phyloP scores from a whole-genome alignment of 2,329 filamentous ascomycete species.

The Orbilia quercus region DNA sequence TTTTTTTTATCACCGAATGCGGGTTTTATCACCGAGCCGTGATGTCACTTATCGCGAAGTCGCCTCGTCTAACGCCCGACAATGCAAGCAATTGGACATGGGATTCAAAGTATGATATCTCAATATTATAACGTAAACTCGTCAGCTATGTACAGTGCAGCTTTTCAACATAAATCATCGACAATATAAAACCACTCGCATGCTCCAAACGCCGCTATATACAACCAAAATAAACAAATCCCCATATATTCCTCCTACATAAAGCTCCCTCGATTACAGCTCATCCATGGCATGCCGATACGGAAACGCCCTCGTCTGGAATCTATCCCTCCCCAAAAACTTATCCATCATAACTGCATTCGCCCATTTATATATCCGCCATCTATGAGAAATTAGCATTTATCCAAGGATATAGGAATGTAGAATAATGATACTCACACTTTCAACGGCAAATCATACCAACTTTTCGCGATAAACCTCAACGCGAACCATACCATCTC shows the following conservation, averaged over 20 bases:
- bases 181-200: background rate
- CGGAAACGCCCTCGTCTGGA: conserved; percentile 28
- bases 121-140: background rate
- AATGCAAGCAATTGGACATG: too few species aligned
- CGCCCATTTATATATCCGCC: conserved; percentile 48
- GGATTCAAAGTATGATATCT: too few species aligned
- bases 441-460: conserved; percentile 74
- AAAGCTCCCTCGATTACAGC: conserved; percentile 23
- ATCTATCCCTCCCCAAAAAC: conserved; percentile 45
- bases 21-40: too few species aligned
- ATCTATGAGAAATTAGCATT: conserved; percentile 22
- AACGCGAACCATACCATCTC: conserved; percentile 72
- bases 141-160: background rate
- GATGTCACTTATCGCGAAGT: too few species aligned
- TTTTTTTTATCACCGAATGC: conserved; percentile 12
- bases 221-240: conserved; percentile 16
- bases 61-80: too few species aligned
- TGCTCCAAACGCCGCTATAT: conserved; percentile 35
- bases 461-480: conserved; percentile 75
- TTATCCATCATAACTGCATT: conserved; percentile 45
- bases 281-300: conserved; percentile 47
- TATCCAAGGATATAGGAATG: background rate
- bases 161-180: background rate
- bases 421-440: conserved; percentile 70
- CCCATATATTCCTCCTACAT: conserved; percentile 10